Conservation (phyloP, 495 filamentous ascomycete species). For the Cladorrhinum samala region DNA sequence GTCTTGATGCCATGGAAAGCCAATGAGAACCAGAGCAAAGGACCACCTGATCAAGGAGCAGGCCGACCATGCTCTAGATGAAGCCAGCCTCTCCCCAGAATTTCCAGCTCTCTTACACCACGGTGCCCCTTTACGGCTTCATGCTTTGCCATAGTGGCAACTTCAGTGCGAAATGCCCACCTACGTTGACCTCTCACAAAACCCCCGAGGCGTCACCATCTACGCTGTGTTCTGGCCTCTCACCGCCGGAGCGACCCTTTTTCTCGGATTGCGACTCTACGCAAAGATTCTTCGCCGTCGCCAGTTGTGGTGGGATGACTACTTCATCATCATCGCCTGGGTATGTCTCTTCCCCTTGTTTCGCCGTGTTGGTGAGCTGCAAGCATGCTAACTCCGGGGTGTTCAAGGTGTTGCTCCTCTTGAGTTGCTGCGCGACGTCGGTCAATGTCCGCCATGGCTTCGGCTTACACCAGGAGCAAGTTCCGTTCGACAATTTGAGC, state of each 20-base stretch:
- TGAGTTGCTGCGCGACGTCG: constrained; percentile 6
- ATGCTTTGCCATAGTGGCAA: not conserved
- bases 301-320: constrained; percentile 30
- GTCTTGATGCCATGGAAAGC: not conserved
- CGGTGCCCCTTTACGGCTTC: not conserved
- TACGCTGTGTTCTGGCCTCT: constrained; percentile 22
- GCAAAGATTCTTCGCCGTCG: constrained; percentile 24
- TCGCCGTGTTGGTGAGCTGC: too few species aligned
- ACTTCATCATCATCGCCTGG: constrained; percentile 29
- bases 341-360: too few species aligned
- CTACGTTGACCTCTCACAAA: constrained; percentile 5
- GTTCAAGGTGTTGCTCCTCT: constrained; percentile 12
- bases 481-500: constrained; percentile 13
- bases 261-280: constrained; percentile 29
- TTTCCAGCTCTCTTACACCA: not conserved
- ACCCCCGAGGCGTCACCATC: constrained; percentile 4
- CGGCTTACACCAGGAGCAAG: constrained; percentile 6
- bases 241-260: constrained; percentile 16
- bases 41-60: not conserved
- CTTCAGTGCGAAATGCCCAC: constrained; percentile 6
- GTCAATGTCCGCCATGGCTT: constrained; percentile 14
- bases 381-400: not conserved
- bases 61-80: not conserved
- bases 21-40: not conserved
- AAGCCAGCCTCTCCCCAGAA: not conserved